phyloP scores from a whole-genome alignment of 176 grass and related monocot genomes.

The Bonia amplexicaulis region DNA sequence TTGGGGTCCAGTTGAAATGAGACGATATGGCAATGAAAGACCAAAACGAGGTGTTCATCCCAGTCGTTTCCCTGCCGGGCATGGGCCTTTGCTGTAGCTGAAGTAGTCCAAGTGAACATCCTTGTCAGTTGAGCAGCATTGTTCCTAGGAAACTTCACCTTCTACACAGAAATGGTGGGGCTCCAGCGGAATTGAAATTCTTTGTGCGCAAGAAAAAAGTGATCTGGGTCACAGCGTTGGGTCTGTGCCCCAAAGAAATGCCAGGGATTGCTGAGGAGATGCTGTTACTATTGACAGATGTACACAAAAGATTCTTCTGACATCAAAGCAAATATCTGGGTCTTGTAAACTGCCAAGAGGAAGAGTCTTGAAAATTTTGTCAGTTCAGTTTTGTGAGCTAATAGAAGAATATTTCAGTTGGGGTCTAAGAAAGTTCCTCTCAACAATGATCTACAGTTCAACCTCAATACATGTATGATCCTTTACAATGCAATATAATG shows the following conservation, averaged over 20 bases:
- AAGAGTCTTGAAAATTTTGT: conserved; percentile 54
- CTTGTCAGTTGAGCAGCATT: conserved; percentile 11
- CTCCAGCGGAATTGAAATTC: conserved; percentile 22
- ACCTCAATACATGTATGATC: conserved; percentile 57
- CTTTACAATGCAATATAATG: conserved; percentile 58
- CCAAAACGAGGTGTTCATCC: conserved; percentile 55
- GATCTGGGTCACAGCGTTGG: conserved; percentile 24
- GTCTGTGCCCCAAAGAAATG: conserved; percentile 20
- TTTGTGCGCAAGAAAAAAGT: conserved; percentile 21
- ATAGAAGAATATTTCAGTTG: conserved; percentile 48
- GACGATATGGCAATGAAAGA: conserved; percentile 78
- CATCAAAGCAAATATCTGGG: conserved; percentile 25
- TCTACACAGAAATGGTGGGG: conserved; percentile 20
- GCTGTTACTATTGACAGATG: conserved; percentile 21
- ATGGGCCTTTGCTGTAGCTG: conserved; percentile 55
- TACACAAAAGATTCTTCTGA: conserved; percentile 42
- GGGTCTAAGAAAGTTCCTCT: conserved; percentile 37
- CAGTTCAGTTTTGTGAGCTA: conserved; percentile 60
- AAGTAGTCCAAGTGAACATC: conserved; percentile 18
- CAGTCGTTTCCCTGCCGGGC: conserved; percentile 52
- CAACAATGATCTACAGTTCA: conserved; percentile 49
- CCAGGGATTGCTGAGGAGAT: background rate
- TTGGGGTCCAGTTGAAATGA: conserved; percentile 73
- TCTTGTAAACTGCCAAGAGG: conserved; percentile 37
- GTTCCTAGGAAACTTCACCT: conserved; percentile 19